Evolutionary conservation across 495 filamentous ascomycete genomes (phyloP).

Genomic region (Neurospora sp.): DNA sequence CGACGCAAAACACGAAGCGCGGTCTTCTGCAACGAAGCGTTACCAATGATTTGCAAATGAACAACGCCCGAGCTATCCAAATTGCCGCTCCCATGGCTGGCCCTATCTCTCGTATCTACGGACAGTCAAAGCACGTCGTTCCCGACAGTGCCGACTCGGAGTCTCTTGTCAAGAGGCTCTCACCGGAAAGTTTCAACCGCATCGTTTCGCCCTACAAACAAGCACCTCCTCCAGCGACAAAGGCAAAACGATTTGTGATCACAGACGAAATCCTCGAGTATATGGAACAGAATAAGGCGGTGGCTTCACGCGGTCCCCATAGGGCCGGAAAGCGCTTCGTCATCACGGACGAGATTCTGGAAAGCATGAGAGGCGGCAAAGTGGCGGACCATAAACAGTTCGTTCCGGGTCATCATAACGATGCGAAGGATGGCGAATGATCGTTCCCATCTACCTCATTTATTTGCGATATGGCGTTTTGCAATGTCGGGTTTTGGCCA

Average conservation of each 20-base stretch:
- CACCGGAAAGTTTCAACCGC: not conserved
- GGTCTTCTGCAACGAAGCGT: constrained; percentile 14
- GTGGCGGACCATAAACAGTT: not conserved
- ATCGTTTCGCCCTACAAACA: not conserved
- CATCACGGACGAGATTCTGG: not conserved
- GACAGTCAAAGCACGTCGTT: constrained; percentile 13
- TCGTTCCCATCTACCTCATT: not conserved
- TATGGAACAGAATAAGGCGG: not conserved
- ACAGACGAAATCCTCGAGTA: not conserved
- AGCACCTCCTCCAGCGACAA: not conserved
- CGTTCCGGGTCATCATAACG: not conserved
- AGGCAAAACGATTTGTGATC: not conserved
- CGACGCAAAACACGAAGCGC: constrained; percentile 12
- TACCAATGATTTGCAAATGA: constrained; percentile 20
- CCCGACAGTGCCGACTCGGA: constrained; percentile 6
- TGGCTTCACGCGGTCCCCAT: not conserved
- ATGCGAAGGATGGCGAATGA: not conserved
- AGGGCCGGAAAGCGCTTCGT: not conserved
- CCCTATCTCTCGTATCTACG: constrained; percentile 10
- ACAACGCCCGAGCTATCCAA: constrained; percentile 17
- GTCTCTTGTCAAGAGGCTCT: not conserved
- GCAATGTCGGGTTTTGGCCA: not conserved
- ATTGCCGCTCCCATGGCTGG: constrained; percentile 11
- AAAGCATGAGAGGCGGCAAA: not conserved
- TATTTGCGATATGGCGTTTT: not conserved